These are phyloP conservation scores for Myriosclerotinia scirpicola DNA, from an alignment of 2,329 filamentous ascomycete species.

Conservation along the genomic window DNA sequence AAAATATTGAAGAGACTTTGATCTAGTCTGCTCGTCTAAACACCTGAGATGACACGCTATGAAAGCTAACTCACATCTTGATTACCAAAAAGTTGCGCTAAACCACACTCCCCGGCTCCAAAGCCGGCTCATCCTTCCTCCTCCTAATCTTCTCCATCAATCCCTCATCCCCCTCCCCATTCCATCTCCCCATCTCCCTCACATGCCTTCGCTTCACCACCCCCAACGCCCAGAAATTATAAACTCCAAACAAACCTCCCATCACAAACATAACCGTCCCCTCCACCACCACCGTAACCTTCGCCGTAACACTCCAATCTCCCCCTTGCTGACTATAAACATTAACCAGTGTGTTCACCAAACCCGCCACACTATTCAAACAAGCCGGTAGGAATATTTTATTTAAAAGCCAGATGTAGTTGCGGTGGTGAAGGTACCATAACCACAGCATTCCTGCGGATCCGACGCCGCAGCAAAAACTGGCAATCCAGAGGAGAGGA, in stretches of 20 bases:
- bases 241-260: slow-evolving; percentile 34
- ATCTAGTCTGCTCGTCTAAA: too few species aligned
- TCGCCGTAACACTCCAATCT: slow-evolving; percentile 35
- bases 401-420: slow-evolving; percentile 38
- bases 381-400: slow-evolving; percentile 37
- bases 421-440: slow-evolving; percentile 29
- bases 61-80: too few species aligned
- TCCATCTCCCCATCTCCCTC: slow-evolving; percentile 29
- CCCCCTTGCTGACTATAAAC: slow-evolving; percentile 35
- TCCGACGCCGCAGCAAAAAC: slow-evolving; percentile 33
- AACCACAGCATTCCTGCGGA: slow-evolving; percentile 35
- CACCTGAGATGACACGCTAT: too few species aligned
- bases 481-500: slow-evolving; percentile 32
- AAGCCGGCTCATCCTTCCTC: slow-evolving; percentile 18
- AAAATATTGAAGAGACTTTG: too few species aligned
- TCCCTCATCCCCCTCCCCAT: slow-evolving; percentile 21
- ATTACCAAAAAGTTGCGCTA: neutral
- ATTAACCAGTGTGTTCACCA: slow-evolving; percentile 36
- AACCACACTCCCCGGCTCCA: slow-evolving; percentile 34
- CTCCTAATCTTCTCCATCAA: slow-evolving; percentile 32
- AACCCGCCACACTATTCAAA: slow-evolving; percentile 34
- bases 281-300: slow-evolving; percentile 34
- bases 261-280: slow-evolving; percentile 30
- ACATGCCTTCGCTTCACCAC: slow-evolving; percentile 35
- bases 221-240: slow-evolving; percentile 36